These are phyloP conservation scores for Aspergillus alliaceus DNA, from an alignment of 2,329 filamentous ascomycete genomes.

Conservation along the genomic window DNA sequence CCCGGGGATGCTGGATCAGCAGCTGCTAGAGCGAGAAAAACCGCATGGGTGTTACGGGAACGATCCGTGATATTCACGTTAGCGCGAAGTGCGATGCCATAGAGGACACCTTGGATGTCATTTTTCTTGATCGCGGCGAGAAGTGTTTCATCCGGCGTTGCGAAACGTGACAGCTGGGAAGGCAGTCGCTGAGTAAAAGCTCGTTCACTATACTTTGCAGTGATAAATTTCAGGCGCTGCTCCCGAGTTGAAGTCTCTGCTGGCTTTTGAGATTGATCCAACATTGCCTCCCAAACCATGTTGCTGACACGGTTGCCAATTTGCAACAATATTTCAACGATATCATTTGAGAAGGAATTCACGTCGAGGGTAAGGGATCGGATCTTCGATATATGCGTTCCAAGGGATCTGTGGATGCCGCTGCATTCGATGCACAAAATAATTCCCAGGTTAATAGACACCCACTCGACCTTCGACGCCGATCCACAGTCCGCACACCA, in stretches of 20 bases:
- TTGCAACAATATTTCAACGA: constrained; percentile 87
- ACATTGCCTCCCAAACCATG: constrained; percentile 88
- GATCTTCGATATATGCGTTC: constrained; percentile 96
- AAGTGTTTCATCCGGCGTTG: constrained; percentile 80
- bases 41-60: constrained; percentile 80
- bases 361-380: constrained; percentile 93
- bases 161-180: constrained; percentile 71
- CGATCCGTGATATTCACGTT: constrained; percentile 86
- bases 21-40: constrained; percentile 88
- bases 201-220: constrained; percentile 85
- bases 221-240: constrained; percentile 92
- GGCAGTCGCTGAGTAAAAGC: constrained; percentile 75
- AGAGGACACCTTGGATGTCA: constrained; percentile 89
- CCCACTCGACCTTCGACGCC: constrained; percentile 93
- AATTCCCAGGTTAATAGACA: constrained; percentile 95
- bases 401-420: constrained; percentile 92
- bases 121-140: constrained; percentile 94
- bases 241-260: constrained; percentile 77
- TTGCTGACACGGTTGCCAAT: constrained; percentile 95
- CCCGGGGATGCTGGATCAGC: constrained; percentile 83
- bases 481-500: constrained; percentile 95
- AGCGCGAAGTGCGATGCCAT: constrained; percentile 80
- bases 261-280: constrained; percentile 75
- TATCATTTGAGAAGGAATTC: constrained; percentile 93
- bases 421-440: constrained; percentile 97